Evolutionary conservation across 1,139 yeast genomes (phyloP).

Genomic region (Pichia sp.): DNA sequence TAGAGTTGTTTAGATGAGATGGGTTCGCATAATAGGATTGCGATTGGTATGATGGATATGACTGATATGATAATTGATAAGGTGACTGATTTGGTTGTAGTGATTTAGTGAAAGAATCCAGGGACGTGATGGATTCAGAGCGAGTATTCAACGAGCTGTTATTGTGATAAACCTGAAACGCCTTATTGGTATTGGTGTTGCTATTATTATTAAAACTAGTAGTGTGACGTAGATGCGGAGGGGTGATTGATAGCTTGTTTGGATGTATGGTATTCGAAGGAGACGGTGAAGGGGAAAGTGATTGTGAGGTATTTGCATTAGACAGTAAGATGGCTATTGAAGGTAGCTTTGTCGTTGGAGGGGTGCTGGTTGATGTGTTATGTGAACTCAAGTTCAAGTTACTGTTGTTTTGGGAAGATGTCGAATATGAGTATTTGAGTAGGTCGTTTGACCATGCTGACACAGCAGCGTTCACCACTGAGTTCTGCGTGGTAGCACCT

Average conservation of each 20-base stretch:
- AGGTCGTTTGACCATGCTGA: slow-evolving; percentile 6
- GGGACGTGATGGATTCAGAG: slow-evolving; percentile 12
- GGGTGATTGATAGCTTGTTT: not conserved
- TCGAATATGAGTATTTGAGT: slow-evolving; percentile 8
- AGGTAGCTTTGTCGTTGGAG: slow-evolving; percentile 4
- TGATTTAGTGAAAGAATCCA: slow-evolving; percentile 20
- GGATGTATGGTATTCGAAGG: not conserved
- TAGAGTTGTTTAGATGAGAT: not conserved
- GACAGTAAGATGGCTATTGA: slow-evolving; percentile 10
- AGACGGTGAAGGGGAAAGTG: not conserved
- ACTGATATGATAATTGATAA: slow-evolving; percentile 10
- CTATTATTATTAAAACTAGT: too few relatives aligned
- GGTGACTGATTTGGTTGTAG: not conserved
- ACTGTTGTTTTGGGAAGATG: too few relatives aligned
- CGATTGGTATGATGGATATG: too few relatives aligned
- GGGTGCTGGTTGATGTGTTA: not conserved
- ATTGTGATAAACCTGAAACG: too few relatives aligned
- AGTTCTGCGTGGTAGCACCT: not conserved
- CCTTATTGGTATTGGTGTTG: too few relatives aligned
- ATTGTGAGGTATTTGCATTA: not conserved
- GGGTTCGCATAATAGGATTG: not conserved
- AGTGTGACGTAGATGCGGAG: slow-evolving; percentile 6
- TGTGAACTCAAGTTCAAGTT: too few relatives aligned
- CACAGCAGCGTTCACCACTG: not conserved
- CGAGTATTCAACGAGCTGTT: too few relatives aligned